A percentile compares a stretch with the other conserved stretches of the same genome.
Conservation (phyloP, 2,329 filamentous ascomycete genomes). For the Cordyceps cateniannulata region DNA sequence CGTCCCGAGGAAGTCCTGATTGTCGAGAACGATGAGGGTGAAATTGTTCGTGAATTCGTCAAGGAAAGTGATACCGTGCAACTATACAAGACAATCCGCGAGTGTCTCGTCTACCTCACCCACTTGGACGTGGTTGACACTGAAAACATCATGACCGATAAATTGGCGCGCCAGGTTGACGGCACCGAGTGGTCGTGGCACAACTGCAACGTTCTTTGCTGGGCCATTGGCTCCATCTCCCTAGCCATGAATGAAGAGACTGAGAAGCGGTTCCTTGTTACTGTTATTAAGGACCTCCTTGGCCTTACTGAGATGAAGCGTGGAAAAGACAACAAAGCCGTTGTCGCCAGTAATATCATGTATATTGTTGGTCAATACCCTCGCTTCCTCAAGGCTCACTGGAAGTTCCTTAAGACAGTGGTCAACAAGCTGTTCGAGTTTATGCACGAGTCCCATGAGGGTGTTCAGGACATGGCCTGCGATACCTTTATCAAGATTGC, state of each 20-base stretch:
- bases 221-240: conserved; percentile 98
- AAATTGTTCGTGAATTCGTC: conserved; percentile 97
- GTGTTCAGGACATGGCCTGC: conserved; percentile 99
- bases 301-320: conserved; percentile 98
- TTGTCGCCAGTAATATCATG: conserved; percentile 99
- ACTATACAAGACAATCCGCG: conserved; percentile 96
- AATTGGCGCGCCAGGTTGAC: conserved; percentile 90
- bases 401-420: conserved; percentile 99
- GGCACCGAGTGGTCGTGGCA: conserved; percentile 98
- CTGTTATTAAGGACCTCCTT: conserved; percentile 95
- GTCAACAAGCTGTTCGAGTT: conserved; percentile 99
- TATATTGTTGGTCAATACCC: conserved; percentile 99
- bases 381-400: conserved; percentile 95
- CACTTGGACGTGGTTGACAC: conserved; percentile 97
- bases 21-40: conserved; percentile 98
- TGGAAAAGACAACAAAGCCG: conserved; percentile 98
- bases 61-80: conserved; percentile 99
- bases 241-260: conserved; percentile 99
- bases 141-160: conserved; percentile 98
- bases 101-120: conserved; percentile 94
- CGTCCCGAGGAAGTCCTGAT: conserved; percentile 95
- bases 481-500: conserved; percentile 99
- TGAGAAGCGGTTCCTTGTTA: conserved; percentile 96
- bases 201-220: conserved; percentile 99
- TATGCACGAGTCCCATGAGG: conserved; percentile 99